Percentiles rank a stretch among this genome's conserved stretches.
Evolutionary conservation across 305 asterid species (phyloP).

Genomic region (Fraxinus dipetala): DNA sequence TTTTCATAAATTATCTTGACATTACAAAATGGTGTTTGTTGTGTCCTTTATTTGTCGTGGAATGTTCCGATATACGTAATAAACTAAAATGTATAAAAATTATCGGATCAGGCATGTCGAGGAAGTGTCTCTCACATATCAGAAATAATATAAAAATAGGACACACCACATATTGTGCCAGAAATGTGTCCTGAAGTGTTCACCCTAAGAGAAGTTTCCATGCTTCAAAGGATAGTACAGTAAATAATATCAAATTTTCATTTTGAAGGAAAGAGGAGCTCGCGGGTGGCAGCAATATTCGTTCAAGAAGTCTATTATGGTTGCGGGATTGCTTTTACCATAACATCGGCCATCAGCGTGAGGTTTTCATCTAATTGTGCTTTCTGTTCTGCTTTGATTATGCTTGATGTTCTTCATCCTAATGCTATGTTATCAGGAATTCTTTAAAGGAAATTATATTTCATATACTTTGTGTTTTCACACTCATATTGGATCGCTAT

Average conservation of each 20-base stretch:
- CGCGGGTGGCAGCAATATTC: slow-evolving; percentile 48
- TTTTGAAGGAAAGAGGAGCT: slow-evolving; percentile 54
- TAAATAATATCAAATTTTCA: not conserved
- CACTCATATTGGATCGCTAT: not conserved
- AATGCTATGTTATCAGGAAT: not conserved
- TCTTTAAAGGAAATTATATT: not conserved
- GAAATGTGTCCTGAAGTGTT: not conserved
- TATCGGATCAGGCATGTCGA: not conserved
- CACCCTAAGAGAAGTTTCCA: not conserved
- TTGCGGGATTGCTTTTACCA: slow-evolving; percentile 58
- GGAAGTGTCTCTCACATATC: not conserved
- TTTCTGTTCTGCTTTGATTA: not conserved
- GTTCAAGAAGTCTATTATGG: slow-evolving; percentile 61
- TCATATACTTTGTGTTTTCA: not conserved
- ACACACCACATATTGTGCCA: not conserved
- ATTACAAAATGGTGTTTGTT: not conserved
- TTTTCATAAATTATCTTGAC: not conserved
- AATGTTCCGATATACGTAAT: too few species aligned
- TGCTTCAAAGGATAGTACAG: not conserved
- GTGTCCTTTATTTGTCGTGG: not conserved
- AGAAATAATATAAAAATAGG: not conserved
- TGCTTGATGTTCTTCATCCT: not conserved
- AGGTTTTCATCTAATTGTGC: slow-evolving; percentile 30
- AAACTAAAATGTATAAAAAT: too few species aligned
- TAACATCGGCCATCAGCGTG: slow-evolving; percentile 53